Base-by-base conservation (phyloP, 169 alveolate genomes). In the Theileria luwenshuni region DNA sequence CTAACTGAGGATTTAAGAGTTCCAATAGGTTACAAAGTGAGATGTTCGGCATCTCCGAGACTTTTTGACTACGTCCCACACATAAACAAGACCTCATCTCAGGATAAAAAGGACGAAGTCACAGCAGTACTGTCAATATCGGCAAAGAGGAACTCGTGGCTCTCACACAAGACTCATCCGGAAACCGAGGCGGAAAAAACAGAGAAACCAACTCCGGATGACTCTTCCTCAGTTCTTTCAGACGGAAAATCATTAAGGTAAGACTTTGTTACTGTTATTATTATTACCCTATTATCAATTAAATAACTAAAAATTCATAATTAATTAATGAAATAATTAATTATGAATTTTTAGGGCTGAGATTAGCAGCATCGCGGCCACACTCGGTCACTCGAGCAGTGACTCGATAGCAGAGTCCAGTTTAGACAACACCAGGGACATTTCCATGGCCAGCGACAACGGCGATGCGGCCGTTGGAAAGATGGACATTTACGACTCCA, bases 51-150 rank as follows among this genome's bases (percentile, higher is more conserved):
- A 13, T 70, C 90, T 3, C 80, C 76, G 43, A 92, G 86, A 75
- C 67, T 60, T 28, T 91, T 90, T 62, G 94, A 90, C 69, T 86
- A 86, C 63, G 90, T 94, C 27, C 84, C 94, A 15, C 92, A 85
- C 33, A 68, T 83, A 23, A 90, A 88, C 49, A 76, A 84, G 38
- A 93, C 80, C 49, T 85, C 83, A 52, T 71, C 62, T 12, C 92
- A 90, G 38, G 92, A 77, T 47, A 86, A 84, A 73, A 93, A 92
- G 77, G 95, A 86, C 28, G 92, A 91, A 35, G 90, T 89, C 17
- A 92, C 95, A 28, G 96, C 96, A 13, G 94, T 92, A 12, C 62
- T 89, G 32, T 89, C 94, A n/a, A 86, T 86, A 5, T 83, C 94
- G 43, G 93, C 90, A 23, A 89, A 83, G 67, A 72, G 94, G 30